phyloP scores from a whole-genome alignment of 805 yeast species.

The Candida ficus region DNA sequence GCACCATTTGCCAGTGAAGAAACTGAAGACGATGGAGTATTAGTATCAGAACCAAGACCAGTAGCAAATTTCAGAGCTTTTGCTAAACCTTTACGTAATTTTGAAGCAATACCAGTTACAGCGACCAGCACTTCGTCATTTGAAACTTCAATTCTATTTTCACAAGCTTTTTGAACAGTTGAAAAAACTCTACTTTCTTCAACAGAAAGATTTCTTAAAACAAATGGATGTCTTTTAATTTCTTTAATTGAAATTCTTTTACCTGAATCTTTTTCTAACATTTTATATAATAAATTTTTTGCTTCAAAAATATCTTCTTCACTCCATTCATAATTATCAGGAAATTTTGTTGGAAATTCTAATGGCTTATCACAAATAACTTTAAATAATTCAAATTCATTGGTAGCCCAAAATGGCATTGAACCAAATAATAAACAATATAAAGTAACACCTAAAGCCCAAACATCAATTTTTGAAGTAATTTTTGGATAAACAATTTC shows the following conservation, averaged over 20 bases:
- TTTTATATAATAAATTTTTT: conserved; percentile 52
- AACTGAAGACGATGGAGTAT: neutral
- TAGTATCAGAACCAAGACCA: conserved; percentile 8
- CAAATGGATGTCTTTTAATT: conserved; percentile 75
- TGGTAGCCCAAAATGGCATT: conserved; percentile 83
- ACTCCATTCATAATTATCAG: conserved; percentile 21
- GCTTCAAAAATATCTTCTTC: conserved; percentile 38
- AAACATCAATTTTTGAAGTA: conserved; percentile 84
- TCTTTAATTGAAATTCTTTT: conserved; percentile 64
- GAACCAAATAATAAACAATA: conserved; percentile 84
- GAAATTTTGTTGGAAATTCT: conserved; percentile 58
- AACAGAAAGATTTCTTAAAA: conserved; percentile 36
- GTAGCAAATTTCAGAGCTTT: conserved; percentile 24
- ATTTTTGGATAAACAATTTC: conserved; percentile 40
- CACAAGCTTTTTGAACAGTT: conserved; percentile 24
- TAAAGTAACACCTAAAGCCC: conserved; percentile 94
- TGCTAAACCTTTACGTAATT: conserved; percentile 35
- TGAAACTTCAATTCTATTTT: conserved; percentile 46
- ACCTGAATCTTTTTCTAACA: conserved; percentile 67
- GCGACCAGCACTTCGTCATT: conserved; percentile 71
- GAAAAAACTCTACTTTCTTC: conserved; percentile 20
- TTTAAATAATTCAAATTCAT: conserved; percentile 80
- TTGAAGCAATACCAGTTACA: conserved; percentile 73
- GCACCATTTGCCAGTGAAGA: no score
- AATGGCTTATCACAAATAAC: conserved; percentile 64